A percentile compares a stretch with the other conserved stretches of the same genome.
Conservation (phyloP, 2,329 filamentous ascomycete genomes). For the Verticillium zaregamsianum region DNA sequence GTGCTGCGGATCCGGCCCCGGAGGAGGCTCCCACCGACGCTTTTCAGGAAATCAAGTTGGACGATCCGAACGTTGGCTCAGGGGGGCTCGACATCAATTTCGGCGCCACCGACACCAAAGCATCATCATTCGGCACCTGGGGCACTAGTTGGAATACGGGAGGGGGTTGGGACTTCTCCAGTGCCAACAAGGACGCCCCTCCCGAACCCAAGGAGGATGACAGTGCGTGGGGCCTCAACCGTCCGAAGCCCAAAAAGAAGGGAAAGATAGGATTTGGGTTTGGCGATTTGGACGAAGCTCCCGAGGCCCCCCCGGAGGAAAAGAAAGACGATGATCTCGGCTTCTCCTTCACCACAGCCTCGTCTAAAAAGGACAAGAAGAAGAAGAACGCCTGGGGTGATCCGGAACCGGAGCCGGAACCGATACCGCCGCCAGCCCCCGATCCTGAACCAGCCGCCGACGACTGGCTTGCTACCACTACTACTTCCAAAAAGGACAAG, state of each 20-base stretch:
- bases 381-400: slow-evolving; percentile 31
- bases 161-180: slow-evolving; percentile 39
- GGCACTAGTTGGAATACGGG: slow-evolving; percentile 56
- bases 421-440: slow-evolving; percentile 1
- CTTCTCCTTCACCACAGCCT: slow-evolving; percentile 16
- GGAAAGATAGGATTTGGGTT: slow-evolving; percentile 41
- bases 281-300: slow-evolving; percentile 34
- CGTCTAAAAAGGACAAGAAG: slow-evolving; percentile 38
- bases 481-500: neutral
- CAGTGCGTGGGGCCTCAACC: slow-evolving; percentile 44
- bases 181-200: slow-evolving; percentile 24
- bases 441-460: slow-evolving; percentile 7
- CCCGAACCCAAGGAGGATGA: slow-evolving; percentile 36
- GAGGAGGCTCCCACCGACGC: slow-evolving; percentile 25
- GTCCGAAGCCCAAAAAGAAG: slow-evolving; percentile 50
- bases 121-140: slow-evolving; percentile 50
- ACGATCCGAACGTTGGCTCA: slow-evolving; percentile 39
- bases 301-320: slow-evolving; percentile 23
- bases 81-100: slow-evolving; percentile 55
- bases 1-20: slow-evolving; percentile 25
- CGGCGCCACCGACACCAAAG: slow-evolving; percentile 39
- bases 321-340: slow-evolving; percentile 28
- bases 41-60: slow-evolving; percentile 66
- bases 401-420: slow-evolving; percentile 19
- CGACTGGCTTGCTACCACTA: slow-evolving; percentile 12